phyloP scores from a whole-genome alignment of 2,329 filamentous ascomycete species.

The Penicillium corylophilum region DNA sequence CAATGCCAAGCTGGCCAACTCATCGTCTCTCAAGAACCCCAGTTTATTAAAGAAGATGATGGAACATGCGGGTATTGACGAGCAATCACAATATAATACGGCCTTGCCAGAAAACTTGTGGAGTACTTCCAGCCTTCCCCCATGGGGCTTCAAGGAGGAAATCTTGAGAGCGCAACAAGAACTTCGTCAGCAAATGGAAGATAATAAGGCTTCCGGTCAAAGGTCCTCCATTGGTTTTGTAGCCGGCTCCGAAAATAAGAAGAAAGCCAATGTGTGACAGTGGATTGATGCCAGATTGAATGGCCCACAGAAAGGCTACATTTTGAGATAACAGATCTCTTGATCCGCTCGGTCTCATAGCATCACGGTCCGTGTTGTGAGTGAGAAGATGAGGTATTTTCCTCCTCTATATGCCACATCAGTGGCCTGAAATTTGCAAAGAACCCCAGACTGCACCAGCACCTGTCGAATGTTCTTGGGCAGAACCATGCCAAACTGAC shows the following conservation, averaged over 20 bases:
- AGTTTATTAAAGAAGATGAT: slow-evolving; percentile 57
- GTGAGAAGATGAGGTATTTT: not conserved
- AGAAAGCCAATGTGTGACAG: slow-evolving; percentile 4
- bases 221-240: slow-evolving; percentile 45
- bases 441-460: not conserved
- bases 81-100: slow-evolving; percentile 55
- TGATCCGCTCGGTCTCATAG: not conserved
- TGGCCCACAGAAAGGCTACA: not conserved
- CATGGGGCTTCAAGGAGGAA: slow-evolving; percentile 49
- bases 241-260: slow-evolving; percentile 16
- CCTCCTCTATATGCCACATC: not conserved
- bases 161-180: slow-evolving; percentile 45
- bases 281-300: not conserved
- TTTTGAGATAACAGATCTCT: not conserved
- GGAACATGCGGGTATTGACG: slow-evolving; percentile 56
- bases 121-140: slow-evolving; percentile 40
- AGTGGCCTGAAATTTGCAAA: not conserved
- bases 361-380: not conserved
- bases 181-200: slow-evolving; percentile 34
- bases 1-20: slow-evolving; percentile 59
- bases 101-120: slow-evolving; percentile 46
- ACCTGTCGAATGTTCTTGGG: not conserved
- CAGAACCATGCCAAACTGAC: not conserved
- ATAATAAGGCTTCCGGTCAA: slow-evolving; percentile 33
- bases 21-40: slow-evolving; percentile 60